phyloP scores from a whole-genome alignment of 169 alveolate genomes.

The Ichthyophthirius multifiliis region DNA sequence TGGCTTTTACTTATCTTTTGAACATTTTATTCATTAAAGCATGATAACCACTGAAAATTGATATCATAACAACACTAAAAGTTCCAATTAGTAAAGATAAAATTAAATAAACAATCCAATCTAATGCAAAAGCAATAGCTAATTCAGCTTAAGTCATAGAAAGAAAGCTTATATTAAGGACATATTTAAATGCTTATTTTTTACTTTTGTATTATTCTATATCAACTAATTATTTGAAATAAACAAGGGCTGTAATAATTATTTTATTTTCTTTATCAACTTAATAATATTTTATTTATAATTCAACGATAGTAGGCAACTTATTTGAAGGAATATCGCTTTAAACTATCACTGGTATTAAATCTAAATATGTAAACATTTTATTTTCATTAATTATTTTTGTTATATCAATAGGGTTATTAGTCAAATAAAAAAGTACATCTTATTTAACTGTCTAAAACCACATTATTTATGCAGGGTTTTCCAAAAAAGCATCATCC shows the following conservation, averaged over 20 bases:
- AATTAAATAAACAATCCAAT: constrained; percentile 26
- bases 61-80: background rate
- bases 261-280: constrained; percentile 40
- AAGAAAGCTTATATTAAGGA: background rate
- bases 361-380: background rate
- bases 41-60: too few relatives aligned
- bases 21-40: too few relatives aligned
- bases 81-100: constrained; percentile 23
- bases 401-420: background rate
- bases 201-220: constrained; percentile 28
- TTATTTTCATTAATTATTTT: background rate
- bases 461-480: constrained; percentile 54
- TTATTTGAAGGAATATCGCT: background rate
- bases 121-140: constrained; percentile 27
- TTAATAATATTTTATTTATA: constrained; percentile 57
- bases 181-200: background rate
- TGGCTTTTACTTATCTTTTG: background rate
- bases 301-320: constrained; percentile 40
- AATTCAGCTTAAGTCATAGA: constrained; percentile 8
- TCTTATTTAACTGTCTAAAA: constrained; percentile 44
- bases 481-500: constrained; percentile 60
- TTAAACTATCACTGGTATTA: background rate
- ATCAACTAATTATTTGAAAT: constrained; percentile 19
- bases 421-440: constrained; percentile 43
- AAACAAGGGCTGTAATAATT: constrained; percentile 44